These are phyloP conservation scores for Camellia granthamiana DNA, from an alignment of 148 eudicot genomes.

Conservation along the genomic window DNA sequence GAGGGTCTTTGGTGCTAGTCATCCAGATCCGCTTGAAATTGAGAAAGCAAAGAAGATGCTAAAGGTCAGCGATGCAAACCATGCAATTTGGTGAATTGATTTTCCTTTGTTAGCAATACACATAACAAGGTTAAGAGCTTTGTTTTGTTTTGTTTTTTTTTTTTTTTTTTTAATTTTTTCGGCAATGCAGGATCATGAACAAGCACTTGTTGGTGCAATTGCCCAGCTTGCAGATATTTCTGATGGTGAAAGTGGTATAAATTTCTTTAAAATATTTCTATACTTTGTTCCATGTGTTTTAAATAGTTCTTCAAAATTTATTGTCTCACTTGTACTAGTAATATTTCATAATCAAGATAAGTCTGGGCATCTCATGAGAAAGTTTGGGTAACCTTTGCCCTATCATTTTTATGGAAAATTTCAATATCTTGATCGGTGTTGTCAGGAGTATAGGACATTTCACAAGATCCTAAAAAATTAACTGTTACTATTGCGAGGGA, in stretches of 20 bases:
- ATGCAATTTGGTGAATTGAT: neutral
- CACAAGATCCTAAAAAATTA: neutral
- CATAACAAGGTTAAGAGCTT: neutral
- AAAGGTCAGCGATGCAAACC: conserved; percentile 34
- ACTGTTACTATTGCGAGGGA: neutral
- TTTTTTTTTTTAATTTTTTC: too few species aligned
- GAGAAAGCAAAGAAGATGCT: conserved; percentile 63
- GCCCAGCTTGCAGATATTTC: conserved; percentile 49
- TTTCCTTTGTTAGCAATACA: neutral
- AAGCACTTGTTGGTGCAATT: conserved; percentile 54
- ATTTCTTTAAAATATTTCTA: neutral
- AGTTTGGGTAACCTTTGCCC: neutral
- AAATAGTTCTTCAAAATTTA: neutral
- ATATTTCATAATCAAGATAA: neutral
- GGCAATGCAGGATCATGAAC: conserved; percentile 48
- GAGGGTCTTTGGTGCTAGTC: conserved; percentile 48
- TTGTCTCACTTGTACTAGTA: neutral
- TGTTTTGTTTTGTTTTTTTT: neutral
- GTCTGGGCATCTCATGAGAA: neutral
- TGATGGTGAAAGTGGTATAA: conserved; percentile 61
- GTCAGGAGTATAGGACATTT: neutral
- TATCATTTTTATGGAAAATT: conserved; percentile 3
- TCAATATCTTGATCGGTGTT: neutral
- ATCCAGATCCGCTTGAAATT: conserved; percentile 58
- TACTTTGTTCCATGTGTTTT: neutral